Conservation (phyloP, 495 filamentous ascomycete genomes). For the Gamarada debralockiae region DNA sequence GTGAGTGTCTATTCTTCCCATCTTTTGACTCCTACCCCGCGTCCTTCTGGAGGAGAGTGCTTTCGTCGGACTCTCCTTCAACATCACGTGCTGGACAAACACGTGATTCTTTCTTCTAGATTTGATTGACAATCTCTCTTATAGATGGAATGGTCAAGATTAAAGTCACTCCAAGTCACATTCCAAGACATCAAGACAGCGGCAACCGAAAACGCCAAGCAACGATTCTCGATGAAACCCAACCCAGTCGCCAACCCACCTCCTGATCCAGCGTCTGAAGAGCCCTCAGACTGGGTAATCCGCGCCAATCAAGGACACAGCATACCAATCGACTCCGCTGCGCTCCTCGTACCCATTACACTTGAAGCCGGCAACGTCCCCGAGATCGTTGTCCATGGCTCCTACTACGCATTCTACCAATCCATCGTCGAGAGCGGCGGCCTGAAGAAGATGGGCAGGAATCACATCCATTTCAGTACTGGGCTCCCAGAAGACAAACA, state of each 20-base stretch:
- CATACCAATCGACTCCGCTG: constrained; percentile 63
- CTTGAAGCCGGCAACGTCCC: constrained; percentile 50
- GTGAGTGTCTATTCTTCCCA: constrained; percentile 47
- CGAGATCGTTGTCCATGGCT: constrained; percentile 75
- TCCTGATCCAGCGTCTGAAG: constrained; percentile 26
- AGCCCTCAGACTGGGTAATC: constrained; percentile 74
- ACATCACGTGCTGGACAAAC: too few species aligned
- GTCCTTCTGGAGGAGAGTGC: too few species aligned
- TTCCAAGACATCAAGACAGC: constrained; percentile 69
- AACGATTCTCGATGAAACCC: constrained; percentile 70
- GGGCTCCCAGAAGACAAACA: constrained; percentile 48
- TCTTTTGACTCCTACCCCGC: too few species aligned
- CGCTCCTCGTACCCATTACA: constrained; percentile 64
- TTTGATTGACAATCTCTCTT: not conserved
- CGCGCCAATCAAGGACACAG: constrained; percentile 92
- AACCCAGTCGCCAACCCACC: constrained; percentile 30
- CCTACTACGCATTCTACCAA: constrained; percentile 72
- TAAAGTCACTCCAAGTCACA: constrained; percentile 65
- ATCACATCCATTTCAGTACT: constrained; percentile 83
- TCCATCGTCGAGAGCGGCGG: constrained; percentile 69
- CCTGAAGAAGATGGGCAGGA: constrained; percentile 72
- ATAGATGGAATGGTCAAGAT: constrained; percentile 38
- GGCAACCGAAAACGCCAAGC: constrained; percentile 78
- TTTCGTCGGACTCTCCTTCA: too few species aligned
- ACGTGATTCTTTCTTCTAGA: too few species aligned